Evolutionary conservation across 805 yeast species (phyloP), one percentile per base, ranked within the genome.

Genomic region (Saccharomycopsis guyanensis): DNA sequence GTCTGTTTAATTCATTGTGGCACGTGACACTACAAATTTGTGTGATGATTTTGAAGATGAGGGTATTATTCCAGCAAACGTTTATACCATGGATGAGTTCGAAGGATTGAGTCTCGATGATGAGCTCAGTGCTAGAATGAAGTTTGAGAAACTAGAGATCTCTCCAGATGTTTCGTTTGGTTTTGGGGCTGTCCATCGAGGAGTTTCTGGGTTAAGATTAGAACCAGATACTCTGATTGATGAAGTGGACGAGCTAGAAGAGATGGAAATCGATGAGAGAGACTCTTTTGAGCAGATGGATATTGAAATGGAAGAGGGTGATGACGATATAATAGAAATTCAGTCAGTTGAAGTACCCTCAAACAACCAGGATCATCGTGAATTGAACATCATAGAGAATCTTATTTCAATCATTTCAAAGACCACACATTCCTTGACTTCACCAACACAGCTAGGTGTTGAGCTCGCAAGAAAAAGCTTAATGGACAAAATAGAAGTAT

Each of bases 371-470:
- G 7, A 39, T 38, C 13, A 20, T 42, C 19, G 20, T 42, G 25
- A 22, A 16, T 19, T 22, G 46, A 18, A 5, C 12, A 10, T 25
- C 10, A 19, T 39, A 13, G 42, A 39, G 18, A 8, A 39, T 12
- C n/a, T 39, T 4, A 23, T 39, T 18, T 22, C 19, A 20, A 19
- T 19, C 2, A 40, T 47, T 19, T 38, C 47, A 12, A 38, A 22
- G 15, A 36, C 47, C 4, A 27, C 46, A 6, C 39, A 42, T 13
- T 38, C 40, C 2, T 29, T 49, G 23, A 36, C 46, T 23, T 49
- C 53, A 6, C 53, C 53, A 3, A 49, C 53, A 12, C 49, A 45
- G 23, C 38, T 49, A 2, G 53, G 53, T 4, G 42, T 43, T 7
- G 45, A 42, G 8, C 25, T 49, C 7, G 53, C 53, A 2, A 45